A percentile compares a stretch with the other conserved stretches of the same genome.
phyloP scores from a whole-genome alignment of 768 basidiomycete species.

The Suillus bovinus region DNA sequence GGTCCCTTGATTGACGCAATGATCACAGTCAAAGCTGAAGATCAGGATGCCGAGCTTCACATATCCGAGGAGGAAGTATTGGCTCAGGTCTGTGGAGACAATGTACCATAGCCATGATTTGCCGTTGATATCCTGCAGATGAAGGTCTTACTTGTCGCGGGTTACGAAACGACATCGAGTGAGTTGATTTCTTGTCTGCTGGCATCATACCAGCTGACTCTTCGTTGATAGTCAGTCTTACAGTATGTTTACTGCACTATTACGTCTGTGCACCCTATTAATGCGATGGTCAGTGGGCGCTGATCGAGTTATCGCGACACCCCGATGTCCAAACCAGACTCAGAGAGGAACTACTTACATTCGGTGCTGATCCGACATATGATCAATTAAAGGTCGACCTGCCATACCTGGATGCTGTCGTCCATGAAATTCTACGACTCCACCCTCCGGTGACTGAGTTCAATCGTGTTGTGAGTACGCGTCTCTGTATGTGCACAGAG shows the following conservation, averaged over 20 bases:
- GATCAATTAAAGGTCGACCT: slow-evolving; percentile 37
- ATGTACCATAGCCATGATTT: not conserved
- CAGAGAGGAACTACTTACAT: slow-evolving; percentile 29
- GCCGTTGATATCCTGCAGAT: slow-evolving; percentile 10
- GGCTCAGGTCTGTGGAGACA: slow-evolving; percentile 8
- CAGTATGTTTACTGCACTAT: slow-evolving; percentile 1
- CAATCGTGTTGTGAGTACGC: slow-evolving; percentile 29
- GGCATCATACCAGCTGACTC: not conserved
- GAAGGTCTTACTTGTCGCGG: slow-evolving; percentile 15
- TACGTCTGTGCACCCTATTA: not conserved
- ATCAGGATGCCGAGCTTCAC: slow-evolving; percentile 20
- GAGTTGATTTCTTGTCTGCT: slow-evolving; percentile 5
- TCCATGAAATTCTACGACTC: slow-evolving; percentile 39
- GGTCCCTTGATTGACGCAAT: not conserved
- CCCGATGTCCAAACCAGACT: slow-evolving; percentile 28
- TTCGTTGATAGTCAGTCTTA: slow-evolving; percentile 5
- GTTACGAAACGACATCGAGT: slow-evolving; percentile 28
- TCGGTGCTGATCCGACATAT: slow-evolving; percentile 37
- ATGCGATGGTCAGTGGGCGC: slow-evolving; percentile 32
- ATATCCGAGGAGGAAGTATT: slow-evolving; percentile 26
- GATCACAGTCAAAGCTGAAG: slow-evolving; percentile 38
- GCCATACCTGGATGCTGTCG: slow-evolving; percentile 45
- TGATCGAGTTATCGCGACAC: slow-evolving; percentile 29
- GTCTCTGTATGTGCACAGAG: not conserved
- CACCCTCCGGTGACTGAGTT: slow-evolving; percentile 36